Evolutionary conservation across 1,139 yeast species (phyloP).

Genomic region (Sugiyamaella japonica): DNA sequence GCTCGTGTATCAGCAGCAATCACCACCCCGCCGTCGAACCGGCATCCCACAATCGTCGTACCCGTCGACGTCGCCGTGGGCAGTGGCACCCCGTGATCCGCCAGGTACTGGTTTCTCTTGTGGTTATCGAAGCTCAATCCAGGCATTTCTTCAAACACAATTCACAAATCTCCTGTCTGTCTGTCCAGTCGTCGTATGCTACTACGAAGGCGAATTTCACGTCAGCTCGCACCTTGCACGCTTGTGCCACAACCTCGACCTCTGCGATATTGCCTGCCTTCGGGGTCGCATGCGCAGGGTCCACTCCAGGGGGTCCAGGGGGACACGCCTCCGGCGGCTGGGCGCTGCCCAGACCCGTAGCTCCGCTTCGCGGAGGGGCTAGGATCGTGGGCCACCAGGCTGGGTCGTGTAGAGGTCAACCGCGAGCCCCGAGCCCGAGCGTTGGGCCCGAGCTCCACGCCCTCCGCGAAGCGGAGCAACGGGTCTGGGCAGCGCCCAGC

Average conservation of each 20-base stretch:
- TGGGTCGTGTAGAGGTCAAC: no score
- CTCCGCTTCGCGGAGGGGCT: neutral
- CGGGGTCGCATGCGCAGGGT: neutral
- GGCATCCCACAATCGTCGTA: constrained; percentile 96
- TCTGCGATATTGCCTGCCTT: neutral
- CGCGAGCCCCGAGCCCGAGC: no score
- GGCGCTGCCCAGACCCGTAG: neutral
- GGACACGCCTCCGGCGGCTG: no score
- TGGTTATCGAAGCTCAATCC: constrained; percentile 92
- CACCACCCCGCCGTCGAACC: constrained; percentile 88
- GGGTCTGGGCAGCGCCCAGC: neutral
- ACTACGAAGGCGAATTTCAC: no score
- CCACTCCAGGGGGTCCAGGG: neutral
- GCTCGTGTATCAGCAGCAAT: constrained; percentile 99
- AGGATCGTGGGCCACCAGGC: neutral
- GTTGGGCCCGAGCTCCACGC: neutral
- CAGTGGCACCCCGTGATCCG: constrained; percentile 67
- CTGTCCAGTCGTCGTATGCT: neutral
- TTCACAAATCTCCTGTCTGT: no score
- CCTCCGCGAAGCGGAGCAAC: neutral
- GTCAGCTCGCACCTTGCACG: neutral
- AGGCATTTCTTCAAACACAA: no score
- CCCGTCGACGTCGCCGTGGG: constrained; percentile 97
- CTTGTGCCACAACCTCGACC: neutral
- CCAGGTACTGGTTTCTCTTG: constrained; percentile 77